Percentiles rank a stretch among this genome's conserved stretches.
Conservation (phyloP, 805 yeast genomes). For the Vanderwaltozyma polyspora region DNA sequence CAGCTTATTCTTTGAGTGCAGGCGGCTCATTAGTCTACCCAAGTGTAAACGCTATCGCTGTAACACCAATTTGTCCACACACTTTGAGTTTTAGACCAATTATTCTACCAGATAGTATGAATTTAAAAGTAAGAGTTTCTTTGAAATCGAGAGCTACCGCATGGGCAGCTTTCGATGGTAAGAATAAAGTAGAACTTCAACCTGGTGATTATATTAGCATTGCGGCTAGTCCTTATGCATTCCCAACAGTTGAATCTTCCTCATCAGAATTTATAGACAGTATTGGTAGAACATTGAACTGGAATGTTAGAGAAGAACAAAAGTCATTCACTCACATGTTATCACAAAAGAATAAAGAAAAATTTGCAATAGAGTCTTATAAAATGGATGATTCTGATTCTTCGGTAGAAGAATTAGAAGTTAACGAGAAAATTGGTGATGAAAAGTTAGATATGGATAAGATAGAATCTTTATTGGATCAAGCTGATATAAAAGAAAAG, state of each 20-base stretch:
- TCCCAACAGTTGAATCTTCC: slow-evolving; percentile 79
- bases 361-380: slow-evolving; percentile 7
- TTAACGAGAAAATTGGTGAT: not conserved
- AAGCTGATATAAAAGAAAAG: not conserved
- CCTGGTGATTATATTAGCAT: slow-evolving; percentile 81
- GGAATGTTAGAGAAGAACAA: slow-evolving; percentile 88
- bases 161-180: slow-evolving; percentile 95
- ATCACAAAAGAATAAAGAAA: slow-evolving; percentile 10
- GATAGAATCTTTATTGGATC: not conserved
- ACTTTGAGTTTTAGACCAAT: slow-evolving; percentile 89
- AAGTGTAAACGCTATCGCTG: slow-evolving; percentile 80
- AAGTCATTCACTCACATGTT: slow-evolving; percentile 48
- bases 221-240: slow-evolving; percentile 80
- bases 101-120: slow-evolving; percentile 86
- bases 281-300: slow-evolving; percentile 75
- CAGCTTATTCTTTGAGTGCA: slow-evolving; percentile 90
- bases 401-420: slow-evolving; percentile 4
- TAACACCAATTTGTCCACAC: slow-evolving; percentile 95
- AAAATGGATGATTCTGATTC: slow-evolving; percentile 2
- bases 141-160: slow-evolving; percentile 76
- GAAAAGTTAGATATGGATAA: not conserved
- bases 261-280: slow-evolving; percentile 72
- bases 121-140: slow-evolving; percentile 72
- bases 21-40: slow-evolving; percentile 95
- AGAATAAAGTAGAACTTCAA: slow-evolving; percentile 66